phyloP scores from a whole-genome alignment of 495 filamentous ascomycete genomes.

The Arthonia radiata region DNA sequence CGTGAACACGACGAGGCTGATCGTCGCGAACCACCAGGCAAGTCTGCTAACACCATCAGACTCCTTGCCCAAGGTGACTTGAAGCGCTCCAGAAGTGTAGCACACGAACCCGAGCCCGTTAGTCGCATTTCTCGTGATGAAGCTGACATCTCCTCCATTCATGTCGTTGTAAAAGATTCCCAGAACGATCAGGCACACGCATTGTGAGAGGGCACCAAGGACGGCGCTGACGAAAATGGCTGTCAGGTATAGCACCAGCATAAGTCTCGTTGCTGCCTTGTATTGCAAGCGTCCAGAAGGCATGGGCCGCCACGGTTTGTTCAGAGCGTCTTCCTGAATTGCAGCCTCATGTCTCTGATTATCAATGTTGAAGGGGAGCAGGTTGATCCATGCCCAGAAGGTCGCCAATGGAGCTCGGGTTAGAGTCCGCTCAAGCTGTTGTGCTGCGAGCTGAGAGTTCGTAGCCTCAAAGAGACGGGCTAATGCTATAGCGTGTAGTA shows the following conservation, averaged over 20 bases:
- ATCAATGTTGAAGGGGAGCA: slow-evolving; percentile 12
- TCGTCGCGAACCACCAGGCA: background rate
- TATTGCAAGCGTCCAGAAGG: slow-evolving; percentile 8
- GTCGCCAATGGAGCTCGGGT: slow-evolving; percentile 6
- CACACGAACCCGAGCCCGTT: slow-evolving; percentile 12
- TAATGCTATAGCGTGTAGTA: slow-evolving; percentile 12
- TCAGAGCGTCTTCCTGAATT: slow-evolving; percentile 13
- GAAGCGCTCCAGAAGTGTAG: slow-evolving; percentile 11
- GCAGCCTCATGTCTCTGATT: slow-evolving; percentile 13
- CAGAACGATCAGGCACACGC: slow-evolving; percentile 8
- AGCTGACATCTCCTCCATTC: slow-evolving; percentile 9
- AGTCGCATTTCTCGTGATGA: slow-evolving; percentile 10
- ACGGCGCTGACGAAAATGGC: slow-evolving; percentile 3
- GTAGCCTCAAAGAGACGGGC: background rate
- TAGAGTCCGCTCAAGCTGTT: slow-evolving; percentile 1
- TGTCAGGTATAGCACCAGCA: slow-evolving; percentile 5
- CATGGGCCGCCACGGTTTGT: slow-evolving; percentile 18
- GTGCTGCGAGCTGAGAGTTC: background rate
- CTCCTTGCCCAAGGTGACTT: slow-evolving; percentile 8
- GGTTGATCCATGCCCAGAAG: slow-evolving; percentile 13
- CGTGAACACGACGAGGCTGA: background rate
- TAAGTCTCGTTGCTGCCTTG: slow-evolving; percentile 5
- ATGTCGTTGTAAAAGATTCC: slow-evolving; percentile 15
- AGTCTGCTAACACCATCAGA: slow-evolving; percentile 2
- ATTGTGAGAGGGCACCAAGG: slow-evolving; percentile 7